Conservation (phyloP, 2,329 filamentous ascomycete species). For the Zalaria sp. region DNA sequence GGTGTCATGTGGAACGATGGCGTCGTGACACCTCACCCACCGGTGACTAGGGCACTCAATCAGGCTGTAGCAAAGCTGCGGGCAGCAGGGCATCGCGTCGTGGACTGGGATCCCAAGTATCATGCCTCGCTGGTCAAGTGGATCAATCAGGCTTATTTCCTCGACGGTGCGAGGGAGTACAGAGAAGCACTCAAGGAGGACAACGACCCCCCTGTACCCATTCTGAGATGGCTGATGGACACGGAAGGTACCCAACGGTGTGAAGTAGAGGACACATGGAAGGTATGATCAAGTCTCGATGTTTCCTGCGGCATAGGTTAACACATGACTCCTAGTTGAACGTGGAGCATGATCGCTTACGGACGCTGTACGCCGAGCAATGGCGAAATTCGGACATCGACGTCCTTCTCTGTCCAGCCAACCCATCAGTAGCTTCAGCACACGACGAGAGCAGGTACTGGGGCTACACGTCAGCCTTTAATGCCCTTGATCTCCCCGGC, state of each 20-base stretch:
- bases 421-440: conserved; percentile 39
- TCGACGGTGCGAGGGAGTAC: conserved; percentile 3
- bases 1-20: conserved; percentile 53
- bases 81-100: conserved; percentile 36
- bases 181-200: not conserved
- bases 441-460: conserved; percentile 43
- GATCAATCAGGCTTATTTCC: conserved; percentile 4
- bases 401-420: conserved; percentile 47
- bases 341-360: conserved; percentile 28
- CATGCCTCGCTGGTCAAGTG: conserved; percentile 25
- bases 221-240: conserved; percentile 2
- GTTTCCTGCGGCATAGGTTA: too few species aligned
- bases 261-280: conserved; percentile 2
- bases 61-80: conserved; percentile 39
- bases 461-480: conserved; percentile 48
- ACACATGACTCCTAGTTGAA: not conserved
- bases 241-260: not conserved
- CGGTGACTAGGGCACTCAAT: conserved; percentile 43
- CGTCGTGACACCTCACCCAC: conserved; percentile 51
- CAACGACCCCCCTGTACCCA: conserved; percentile 1
- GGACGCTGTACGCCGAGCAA: conserved; percentile 27
- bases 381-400: conserved; percentile 47
- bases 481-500: conserved; percentile 48
- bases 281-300: too few species aligned
- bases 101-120: conserved; percentile 40